These are phyloP conservation scores for Salvia hispanica DNA, from an alignment of 257 asterid species.

Conservation along the genomic window DNA sequence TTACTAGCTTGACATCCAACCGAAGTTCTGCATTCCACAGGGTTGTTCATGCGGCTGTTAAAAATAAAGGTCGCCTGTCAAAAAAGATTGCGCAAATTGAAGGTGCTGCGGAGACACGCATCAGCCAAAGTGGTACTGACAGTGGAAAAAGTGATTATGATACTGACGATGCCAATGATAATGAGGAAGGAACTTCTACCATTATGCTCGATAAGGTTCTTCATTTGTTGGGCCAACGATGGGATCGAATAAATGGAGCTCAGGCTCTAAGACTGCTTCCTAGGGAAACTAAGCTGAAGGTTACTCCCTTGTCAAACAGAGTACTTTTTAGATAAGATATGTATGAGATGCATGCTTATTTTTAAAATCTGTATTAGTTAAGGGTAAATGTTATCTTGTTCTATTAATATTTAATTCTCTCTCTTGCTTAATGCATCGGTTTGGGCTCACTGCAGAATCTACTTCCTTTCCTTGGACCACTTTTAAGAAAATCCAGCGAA, in stretches of 20 bases:
- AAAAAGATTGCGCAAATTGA: constrained; percentile 88
- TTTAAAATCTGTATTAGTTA: constrained; percentile 10
- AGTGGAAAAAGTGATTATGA: constrained; percentile 94
- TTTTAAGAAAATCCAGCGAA: constrained; percentile 89
- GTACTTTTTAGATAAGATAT: constrained; percentile 4
- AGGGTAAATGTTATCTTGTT: constrained; percentile 16
- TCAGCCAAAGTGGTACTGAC: constrained; percentile 81
- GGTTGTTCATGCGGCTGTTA: constrained; percentile 51
- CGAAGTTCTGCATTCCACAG: constrained; percentile 57
- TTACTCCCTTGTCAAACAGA: constrained; percentile 24
- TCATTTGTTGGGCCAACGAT: constrained; percentile 84
- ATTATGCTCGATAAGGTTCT: constrained; percentile 90
- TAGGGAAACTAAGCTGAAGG: constrained; percentile 90
- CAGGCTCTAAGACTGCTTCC: constrained; percentile 92
- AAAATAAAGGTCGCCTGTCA: constrained; percentile 51
- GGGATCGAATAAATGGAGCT: constrained; percentile 97
- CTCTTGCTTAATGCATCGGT: constrained; percentile 24
- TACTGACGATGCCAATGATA: constrained; percentile 61
- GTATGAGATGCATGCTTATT: constrained; percentile 7
- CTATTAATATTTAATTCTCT: constrained; percentile 11
- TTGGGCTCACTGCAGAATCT: constrained; percentile 66
- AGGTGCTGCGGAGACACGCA: constrained; percentile 74
- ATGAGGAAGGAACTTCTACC: constrained; percentile 66
- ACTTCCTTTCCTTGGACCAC: constrained; percentile 93
- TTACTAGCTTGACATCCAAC: constrained; percentile 54